Percentiles rank a stretch among this genome's conserved stretches.
phyloP scores from a whole-genome alignment of 257 asterid genomes.

The Solanum gandarillasii region DNA sequence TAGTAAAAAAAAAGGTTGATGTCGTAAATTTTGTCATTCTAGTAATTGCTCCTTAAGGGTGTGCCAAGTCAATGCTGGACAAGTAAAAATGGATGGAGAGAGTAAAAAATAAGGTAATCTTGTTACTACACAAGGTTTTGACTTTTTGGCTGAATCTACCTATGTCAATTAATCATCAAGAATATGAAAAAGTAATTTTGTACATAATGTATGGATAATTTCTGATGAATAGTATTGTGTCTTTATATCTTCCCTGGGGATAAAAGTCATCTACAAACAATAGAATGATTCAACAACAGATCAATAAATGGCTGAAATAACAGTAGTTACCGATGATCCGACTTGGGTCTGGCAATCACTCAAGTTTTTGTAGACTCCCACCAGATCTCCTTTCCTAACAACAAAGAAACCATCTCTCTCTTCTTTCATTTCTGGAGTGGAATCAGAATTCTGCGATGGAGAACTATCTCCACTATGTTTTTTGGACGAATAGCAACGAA shows the following conservation, averaged over 20 bases:
- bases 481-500: slow-evolving; percentile 46
- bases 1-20: neutral
- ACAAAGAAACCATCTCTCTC: slow-evolving; percentile 90
- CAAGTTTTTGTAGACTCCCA: slow-evolving; percentile 84
- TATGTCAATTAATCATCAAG: neutral
- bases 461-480: slow-evolving; percentile 26
- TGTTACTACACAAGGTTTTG: neutral
- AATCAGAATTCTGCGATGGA: slow-evolving; percentile 21
- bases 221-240: neutral
- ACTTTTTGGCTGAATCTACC: neutral
- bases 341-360: slow-evolving; percentile 97
- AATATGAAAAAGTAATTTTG: neutral
- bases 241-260: neutral
- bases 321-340: slow-evolving; percentile 77
- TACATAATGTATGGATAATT: neutral
- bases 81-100: neutral
- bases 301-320: neutral
- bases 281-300: neutral
- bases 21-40: neutral
- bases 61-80: neutral
- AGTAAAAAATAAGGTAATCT: neutral
- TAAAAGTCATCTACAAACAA: neutral
- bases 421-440: slow-evolving; percentile 54
- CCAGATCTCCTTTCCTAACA: slow-evolving; percentile 85
- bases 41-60: neutral